Base-by-base conservation (phyloP, 75 land plant genomes). In the Ceratopteris richardii region DNA sequence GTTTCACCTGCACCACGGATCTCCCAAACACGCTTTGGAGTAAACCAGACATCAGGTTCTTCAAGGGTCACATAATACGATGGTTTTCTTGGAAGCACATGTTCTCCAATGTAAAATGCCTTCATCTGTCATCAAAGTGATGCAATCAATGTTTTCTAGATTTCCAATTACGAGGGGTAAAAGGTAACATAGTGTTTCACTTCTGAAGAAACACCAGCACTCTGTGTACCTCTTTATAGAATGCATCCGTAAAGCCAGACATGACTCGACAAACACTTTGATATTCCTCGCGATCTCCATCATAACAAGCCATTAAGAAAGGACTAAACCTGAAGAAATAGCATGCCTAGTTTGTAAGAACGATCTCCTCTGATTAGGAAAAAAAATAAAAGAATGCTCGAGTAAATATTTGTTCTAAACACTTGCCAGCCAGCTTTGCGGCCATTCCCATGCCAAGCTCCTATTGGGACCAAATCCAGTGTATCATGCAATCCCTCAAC, bases 361-460 rank as follows among this genome's bases (percentile, higher is more conserved):
- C 20, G 11, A 60, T 29, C 12, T 26, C 47, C 1, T 29, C n/a
- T 13, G 28, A 28, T 65, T 57, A 24, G 66, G 22, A 69, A 56
- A 23, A 60, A 5, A 61, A 29, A 31, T 5, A 1, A 48, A 2
- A 61, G 29, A 21, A 0, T 14, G 21, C 16, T 17, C 21, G 1
- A 18, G 42, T 31, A 17, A 14, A 50, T n/a, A 2, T 52, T 24
- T 0, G 0, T 44, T 2, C 42, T 40, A 1, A 52, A 18, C 36
- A 51, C 61, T 54, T 79, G 80, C 98, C 96, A 94, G 65, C 98
- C 96, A 62, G 98, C 98, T 73, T 94, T 94, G 30, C 98, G 80
- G 42, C 98, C 98, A 75, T 94, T 94, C 0, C 98, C 98, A 79
- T 89, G 69, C 98, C 98, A 94, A 59, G 98, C 98, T 69, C 90